Conservation (phyloP, 2,329 filamentous ascomycete species). For the Beauveria caledonica region DNA sequence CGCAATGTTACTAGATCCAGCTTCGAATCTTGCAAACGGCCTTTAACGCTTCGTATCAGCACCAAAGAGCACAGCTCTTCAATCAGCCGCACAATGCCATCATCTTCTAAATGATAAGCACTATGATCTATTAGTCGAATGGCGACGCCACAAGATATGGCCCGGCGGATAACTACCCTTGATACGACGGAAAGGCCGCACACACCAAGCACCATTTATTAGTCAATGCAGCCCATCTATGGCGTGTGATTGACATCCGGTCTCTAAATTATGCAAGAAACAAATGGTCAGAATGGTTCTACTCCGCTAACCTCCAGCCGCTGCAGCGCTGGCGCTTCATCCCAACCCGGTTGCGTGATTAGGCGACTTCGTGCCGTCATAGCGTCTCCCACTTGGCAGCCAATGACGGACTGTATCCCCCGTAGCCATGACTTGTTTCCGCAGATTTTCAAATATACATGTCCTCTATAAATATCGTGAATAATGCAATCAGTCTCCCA, state of each 20-base stretch:
- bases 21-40: too few species aligned
- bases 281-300: neutral
- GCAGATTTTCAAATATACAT: neutral
- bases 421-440: neutral
- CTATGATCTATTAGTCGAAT: neutral
- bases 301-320: neutral
- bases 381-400: neutral
- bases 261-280: neutral
- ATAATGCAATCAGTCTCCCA: neutral
- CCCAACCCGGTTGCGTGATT: slow-evolving; percentile 4
- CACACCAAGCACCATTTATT: neutral
- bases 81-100: neutral
- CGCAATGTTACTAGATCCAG: too few species aligned
- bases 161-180: slow-evolving; percentile 40
- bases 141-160: slow-evolving; percentile 40
- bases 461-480: neutral
- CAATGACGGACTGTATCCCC: neutral
- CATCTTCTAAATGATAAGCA: neutral
- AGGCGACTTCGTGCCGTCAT: neutral
- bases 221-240: neutral
- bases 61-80: neutral
- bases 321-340: neutral
- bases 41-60: neutral
- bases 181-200: neutral
- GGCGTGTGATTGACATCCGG: neutral